A percentile compares a stretch with the other conserved stretches of the same genome.
phyloP scores from a whole-genome alignment of 345 rosid species.

The Dipteronia sinensis region DNA sequence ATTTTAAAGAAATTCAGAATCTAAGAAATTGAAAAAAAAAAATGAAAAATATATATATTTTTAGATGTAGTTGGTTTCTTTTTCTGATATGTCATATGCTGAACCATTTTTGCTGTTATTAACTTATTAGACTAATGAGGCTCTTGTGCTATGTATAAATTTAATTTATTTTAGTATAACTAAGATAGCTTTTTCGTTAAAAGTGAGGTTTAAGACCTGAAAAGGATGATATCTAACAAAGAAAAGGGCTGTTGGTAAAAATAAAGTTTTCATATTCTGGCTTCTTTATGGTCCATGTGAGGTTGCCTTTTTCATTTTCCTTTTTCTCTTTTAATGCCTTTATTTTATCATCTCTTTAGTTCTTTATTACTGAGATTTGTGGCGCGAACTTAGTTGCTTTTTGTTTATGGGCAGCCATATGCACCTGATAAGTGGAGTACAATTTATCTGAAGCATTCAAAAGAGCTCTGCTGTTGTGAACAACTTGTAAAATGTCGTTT shows the following conservation, averaged over 20 bases:
- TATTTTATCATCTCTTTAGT: neutral
- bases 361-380: neutral
- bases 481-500: constrained; percentile 51
- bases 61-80: neutral
- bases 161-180: neutral
- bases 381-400: constrained; percentile 4
- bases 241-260: constrained; percentile 4
- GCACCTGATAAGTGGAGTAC: neutral
- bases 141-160: neutral
- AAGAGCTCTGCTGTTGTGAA: constrained; percentile 5
- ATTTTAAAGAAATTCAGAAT: no score
- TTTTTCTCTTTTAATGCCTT: neutral
- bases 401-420: constrained; percentile 28
- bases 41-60: no score
- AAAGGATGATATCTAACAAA: constrained; percentile 12
- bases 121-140: constrained; percentile 1
- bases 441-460: neutral
- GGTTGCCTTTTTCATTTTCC: constrained; percentile 11
- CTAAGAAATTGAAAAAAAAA: no score
- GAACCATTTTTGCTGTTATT: neutral
- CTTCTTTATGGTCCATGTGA: constrained; percentile 11
- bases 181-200: neutral
- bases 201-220: neutral
- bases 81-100: no score
- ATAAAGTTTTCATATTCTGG: constrained; percentile 7